Evolutionary conservation across 2,329 filamentous ascomycete species (phyloP), one percentile per base, ranked within the genome.

Genomic region (Coleophoma eucalyptorum): DNA sequence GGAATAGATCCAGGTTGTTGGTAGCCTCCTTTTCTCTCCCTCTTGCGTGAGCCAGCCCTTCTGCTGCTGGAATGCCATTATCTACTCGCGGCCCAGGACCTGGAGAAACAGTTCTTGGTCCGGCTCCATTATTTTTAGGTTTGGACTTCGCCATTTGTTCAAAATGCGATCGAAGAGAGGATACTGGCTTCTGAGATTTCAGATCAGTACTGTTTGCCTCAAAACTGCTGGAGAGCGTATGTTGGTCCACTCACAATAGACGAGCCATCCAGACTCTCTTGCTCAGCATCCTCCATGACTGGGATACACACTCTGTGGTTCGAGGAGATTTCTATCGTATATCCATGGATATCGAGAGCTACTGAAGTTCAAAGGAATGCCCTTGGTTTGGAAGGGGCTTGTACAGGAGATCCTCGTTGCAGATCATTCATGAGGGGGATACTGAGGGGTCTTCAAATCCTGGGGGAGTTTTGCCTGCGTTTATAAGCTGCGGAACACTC

Each of bases 131-230:
- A 61, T 62, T 59, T 61, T 67, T 55, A 53, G 73, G 67, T 50
- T 72, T 72, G 49, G 67, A 56, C 64, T 76, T 80, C 57, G 79
- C 75, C 73, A 93, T 83, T 65, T 86, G 90, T 74, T 94, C 89
- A 67, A 93, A 94, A 61, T 88, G 85, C 56, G 87, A 89, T 55
- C 86, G 80, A 54, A 94, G 75, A 47, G 89, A 92, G 47, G 89
- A 94, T 46, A 94, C 89, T 21, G 90, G 88, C 73, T 85, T 89
- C 87, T 90, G 56, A 18, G 34, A 26, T 26, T 8, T 26, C 26
- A 26, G 26, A 26, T 26, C 10, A n/a, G 21, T 4, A 47, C 12
- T n/a, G 35, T 55, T 45, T 58, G 53, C 50, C 50, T 4, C 5
- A n/a, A 13, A 18, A 46, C 32, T 18, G 35, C 40, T 38, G 37